A percentile compares a stretch with the other conserved stretches of the same genome.
These are phyloP conservation scores for Fusarium verticillioides DNA, from an alignment of 2,329 filamentous ascomycete genomes.

Conservation along the genomic window DNA sequence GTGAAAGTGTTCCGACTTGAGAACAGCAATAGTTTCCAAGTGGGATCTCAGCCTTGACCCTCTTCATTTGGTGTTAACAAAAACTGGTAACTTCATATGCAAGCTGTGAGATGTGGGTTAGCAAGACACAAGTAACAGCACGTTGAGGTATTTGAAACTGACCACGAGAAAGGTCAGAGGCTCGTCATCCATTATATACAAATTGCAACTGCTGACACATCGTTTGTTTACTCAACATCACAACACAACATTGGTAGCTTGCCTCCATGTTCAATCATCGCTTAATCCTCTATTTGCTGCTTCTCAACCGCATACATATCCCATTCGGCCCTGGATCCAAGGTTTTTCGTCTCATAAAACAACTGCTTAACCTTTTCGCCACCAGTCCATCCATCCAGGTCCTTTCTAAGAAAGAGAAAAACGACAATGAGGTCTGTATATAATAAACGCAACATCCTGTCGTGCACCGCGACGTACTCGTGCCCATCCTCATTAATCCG, in stretches of 20 bases:
- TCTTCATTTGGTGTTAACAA: neutral
- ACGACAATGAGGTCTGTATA: slow-evolving; percentile 18
- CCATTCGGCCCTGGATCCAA: slow-evolving; percentile 28
- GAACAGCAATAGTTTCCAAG: neutral
- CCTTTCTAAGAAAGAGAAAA: slow-evolving; percentile 11
- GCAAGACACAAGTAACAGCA: too few species aligned
- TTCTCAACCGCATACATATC: neutral
- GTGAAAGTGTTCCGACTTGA: neutral
- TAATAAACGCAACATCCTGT: slow-evolving; percentile 4
- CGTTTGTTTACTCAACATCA: neutral
- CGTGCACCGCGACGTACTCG: neutral
- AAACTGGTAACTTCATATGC: neutral
- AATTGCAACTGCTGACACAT: slow-evolving; percentile 13
- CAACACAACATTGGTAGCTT: neutral
- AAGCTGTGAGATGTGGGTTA: neutral
- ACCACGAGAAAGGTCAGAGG: neutral
- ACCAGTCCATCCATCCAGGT: neutral
- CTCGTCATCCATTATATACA: slow-evolving; percentile 3
- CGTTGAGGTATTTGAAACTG: neutral
- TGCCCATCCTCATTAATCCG: slow-evolving; percentile 8
- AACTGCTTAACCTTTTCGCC: neutral
- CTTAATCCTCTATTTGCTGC: slow-evolving; percentile 1
- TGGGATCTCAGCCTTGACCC: neutral
- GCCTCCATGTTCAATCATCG: neutral
- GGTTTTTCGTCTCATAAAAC: slow-evolving; percentile 12